Evolutionary conservation across 2,329 filamentous ascomycete genomes (phyloP).

Genomic region (Coniochaeta sp.): DNA sequence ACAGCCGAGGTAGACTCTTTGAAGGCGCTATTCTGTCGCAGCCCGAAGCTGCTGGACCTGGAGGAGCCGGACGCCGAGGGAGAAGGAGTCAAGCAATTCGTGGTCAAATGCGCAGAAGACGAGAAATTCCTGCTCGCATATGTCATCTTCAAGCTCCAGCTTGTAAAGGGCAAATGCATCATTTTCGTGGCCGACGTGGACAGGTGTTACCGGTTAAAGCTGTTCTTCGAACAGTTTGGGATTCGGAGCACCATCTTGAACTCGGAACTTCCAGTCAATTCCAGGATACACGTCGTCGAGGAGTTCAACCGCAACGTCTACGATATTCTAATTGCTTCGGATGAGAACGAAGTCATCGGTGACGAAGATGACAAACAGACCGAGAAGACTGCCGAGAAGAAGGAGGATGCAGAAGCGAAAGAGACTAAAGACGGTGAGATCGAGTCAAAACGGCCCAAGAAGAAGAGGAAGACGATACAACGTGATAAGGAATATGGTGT

Average conservation of each 20-base stretch:
- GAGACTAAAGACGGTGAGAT: conserved; percentile 16
- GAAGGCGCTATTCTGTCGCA: conserved; percentile 76
- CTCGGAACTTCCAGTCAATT: conserved; percentile 89
- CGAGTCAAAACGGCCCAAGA: conserved; percentile 32
- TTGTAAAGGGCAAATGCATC: conserved; percentile 84
- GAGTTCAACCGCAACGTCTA: conserved; percentile 97
- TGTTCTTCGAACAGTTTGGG: conserved; percentile 95
- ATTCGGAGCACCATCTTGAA: conserved; percentile 91
- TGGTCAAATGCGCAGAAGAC: conserved; percentile 87
- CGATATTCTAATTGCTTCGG: conserved; percentile 94
- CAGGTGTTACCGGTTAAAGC: conserved; percentile 79
- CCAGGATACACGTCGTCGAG: conserved; percentile 86
- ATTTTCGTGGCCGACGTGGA: conserved; percentile 76
- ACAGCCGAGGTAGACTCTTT: conserved; percentile 80
- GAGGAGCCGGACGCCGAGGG: conserved; percentile 74
- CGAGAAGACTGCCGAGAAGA: conserved; percentile 15
- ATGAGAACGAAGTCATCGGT: conserved; percentile 35
- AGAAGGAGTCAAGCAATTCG: conserved; percentile 75
- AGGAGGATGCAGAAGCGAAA: conserved; percentile 19
- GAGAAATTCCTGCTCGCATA: conserved; percentile 93
- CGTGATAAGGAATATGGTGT: conserved; percentile 85
- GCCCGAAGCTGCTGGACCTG: conserved; percentile 72
- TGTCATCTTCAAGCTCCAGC: conserved; percentile 88
- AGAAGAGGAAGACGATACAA: conserved; percentile 58
- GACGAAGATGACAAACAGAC: conserved; percentile 30